Conservation (phyloP, 306 rosid genomes). For the Dalbergia oliveri region DNA sequence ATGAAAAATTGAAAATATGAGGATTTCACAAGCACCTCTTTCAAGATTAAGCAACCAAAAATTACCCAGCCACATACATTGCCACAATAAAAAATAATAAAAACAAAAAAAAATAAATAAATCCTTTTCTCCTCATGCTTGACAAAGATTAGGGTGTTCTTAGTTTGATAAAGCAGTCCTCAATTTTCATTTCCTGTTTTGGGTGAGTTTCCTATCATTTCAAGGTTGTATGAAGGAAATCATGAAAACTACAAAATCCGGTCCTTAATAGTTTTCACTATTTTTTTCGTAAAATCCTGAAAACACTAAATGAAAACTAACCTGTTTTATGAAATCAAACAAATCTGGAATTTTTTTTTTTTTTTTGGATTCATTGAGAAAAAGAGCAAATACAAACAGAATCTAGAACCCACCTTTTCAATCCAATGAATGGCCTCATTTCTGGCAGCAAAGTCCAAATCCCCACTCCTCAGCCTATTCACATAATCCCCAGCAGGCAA, state of each 20-base stretch:
- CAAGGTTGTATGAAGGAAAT: too few species aligned
- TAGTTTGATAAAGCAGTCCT: too few species aligned
- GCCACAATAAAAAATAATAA: not conserved
- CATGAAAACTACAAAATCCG: too few species aligned
- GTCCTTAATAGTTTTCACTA: too few species aligned
- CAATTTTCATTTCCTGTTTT: too few species aligned
- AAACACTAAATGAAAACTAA: too few species aligned
- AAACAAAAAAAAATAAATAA: not conserved
- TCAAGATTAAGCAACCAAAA: not conserved
- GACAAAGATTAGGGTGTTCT: not conserved
- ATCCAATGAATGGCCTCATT: conserved; percentile 84
- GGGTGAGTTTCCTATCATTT: too few species aligned
- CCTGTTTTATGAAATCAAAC: too few species aligned
- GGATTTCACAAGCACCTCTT: conserved; percentile 8
- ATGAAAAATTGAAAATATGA: not conserved
- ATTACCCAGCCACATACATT: not conserved
- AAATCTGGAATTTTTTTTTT: too few species aligned
- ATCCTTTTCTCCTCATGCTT: not conserved
- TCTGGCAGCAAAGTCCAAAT: conserved; percentile 76
- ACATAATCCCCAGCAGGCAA: conserved; percentile 69
- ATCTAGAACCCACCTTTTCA: conserved; percentile 63
- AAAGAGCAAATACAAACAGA: conserved; percentile 36
- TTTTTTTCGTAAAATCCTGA: too few species aligned
- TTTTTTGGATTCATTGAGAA: not conserved
- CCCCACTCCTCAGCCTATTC: conserved; percentile 63